Percentiles rank a stretch among this genome's conserved stretches.
Evolutionary conservation across 208 protist species (phyloP).

Genomic region (Crithidia expoeki): DNA sequence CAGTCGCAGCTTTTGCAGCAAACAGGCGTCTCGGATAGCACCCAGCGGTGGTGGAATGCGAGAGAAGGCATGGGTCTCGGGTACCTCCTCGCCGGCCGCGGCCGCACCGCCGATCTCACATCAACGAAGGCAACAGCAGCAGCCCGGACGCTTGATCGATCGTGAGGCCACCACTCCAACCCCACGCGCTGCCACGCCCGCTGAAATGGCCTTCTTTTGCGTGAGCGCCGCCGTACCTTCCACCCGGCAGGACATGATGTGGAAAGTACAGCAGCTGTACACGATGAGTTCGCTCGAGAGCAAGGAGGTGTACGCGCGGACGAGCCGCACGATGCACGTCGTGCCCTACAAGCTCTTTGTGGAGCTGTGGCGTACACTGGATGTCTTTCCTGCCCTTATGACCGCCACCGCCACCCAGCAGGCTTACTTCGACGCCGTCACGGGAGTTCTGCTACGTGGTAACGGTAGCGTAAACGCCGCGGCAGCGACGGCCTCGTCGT

Average conservation of each 20-base stretch:
- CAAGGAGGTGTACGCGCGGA: conserved; percentile 23
- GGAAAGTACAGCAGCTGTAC: conserved; percentile 45
- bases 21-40: not conserved
- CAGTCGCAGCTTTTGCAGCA: conserved; percentile 1
- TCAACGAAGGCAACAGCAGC: not conserved
- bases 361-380: conserved; percentile 53
- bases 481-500: not conserved
- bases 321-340: conserved; percentile 25
- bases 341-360: conserved; percentile 58
- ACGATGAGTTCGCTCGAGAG: conserved; percentile 30
- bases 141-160: not conserved
- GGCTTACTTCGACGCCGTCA: conserved; percentile 62
- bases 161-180: not conserved
- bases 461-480: not conserved
- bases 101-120: not conserved
- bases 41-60: not conserved
- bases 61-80: not conserved
- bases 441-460: conserved; percentile 43
- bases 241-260: conserved; percentile 37
- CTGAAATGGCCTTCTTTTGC: not conserved
- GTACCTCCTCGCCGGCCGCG: not conserved
- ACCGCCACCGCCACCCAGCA: conserved; percentile 44
- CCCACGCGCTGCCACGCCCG: not conserved
- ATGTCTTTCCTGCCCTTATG: conserved; percentile 71
- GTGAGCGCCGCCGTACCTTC: not conserved